Base-by-base conservation (phyloP, 495 filamentous ascomycete genomes). In the Extremus antarcticus region DNA sequence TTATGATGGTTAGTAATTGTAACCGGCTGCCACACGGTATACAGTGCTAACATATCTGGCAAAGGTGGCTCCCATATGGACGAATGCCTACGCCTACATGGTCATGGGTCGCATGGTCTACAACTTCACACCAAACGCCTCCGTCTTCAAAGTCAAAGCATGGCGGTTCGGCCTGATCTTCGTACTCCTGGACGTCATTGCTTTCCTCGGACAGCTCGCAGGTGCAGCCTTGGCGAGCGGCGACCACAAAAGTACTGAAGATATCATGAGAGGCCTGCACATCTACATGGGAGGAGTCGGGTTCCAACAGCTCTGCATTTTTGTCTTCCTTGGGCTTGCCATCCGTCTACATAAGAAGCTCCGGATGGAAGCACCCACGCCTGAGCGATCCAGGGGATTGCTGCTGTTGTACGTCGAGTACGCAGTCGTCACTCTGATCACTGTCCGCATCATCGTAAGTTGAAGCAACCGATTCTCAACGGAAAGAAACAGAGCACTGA, bases 151-250 rank as follows among this genome's bases (percentile, higher is more conserved):
- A 16, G 35, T 55, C 23, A 48, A 47, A 9, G 53, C 53, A 22
- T 55, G 53, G 53, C 13, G 45, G 3, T 48, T 55, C 43, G 45
- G 43, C 16, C 23, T 49, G 8, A 19, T 57, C 13, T 57, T 57
- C 17, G 54, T 57, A 2, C 3, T 50, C 13, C 47, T 50, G 4
- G 54, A 57, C 21, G 46, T 57, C 22, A 51, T 50, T 24, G 38
- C 56, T 1, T 58, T 58, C 51, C 25, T 58, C 25, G 43, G 54
- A 4, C 56, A 58, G 29, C 22, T 54, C 25, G 41, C 15, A 11
- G 56, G 56, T 16, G 56, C 54, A 15, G 15, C 47, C 16, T 41
- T 61, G n/a, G 55, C 59, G 11, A 55, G 49, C 29, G 47, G 46
- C 20, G 24, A 23, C 0, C 15, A 41, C 25, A 57, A 29, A 8